A percentile compares a stretch with the other conserved stretches of the same genome.
These are phyloP conservation scores for Saksenaea vasiformis DNA, from an alignment of 371 early-diverging fungal species.

Conservation along the genomic window DNA sequence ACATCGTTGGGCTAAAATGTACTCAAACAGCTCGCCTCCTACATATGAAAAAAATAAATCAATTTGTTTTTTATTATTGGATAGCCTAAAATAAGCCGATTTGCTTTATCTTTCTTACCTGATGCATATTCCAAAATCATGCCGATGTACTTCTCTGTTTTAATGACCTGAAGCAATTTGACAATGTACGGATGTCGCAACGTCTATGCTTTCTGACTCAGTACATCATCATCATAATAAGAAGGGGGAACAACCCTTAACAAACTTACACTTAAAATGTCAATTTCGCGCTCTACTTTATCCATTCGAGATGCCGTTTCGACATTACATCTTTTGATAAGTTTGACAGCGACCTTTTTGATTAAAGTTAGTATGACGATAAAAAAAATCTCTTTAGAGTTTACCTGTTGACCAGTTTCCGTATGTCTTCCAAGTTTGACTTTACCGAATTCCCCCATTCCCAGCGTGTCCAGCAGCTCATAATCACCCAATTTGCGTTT, in stretches of 20 bases:
- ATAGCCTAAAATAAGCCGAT: slow-evolving; percentile 19
- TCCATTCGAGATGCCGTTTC: slow-evolving; percentile 63
- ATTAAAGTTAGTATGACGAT: background rate
- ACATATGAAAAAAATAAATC: slow-evolving; percentile 1
- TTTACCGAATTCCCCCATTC: slow-evolving; percentile 96
- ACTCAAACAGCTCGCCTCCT: slow-evolving; percentile 63
- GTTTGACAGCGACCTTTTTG: slow-evolving; percentile 69
- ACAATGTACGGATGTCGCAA: slow-evolving; percentile 60
- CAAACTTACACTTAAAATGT: slow-evolving; percentile 61
- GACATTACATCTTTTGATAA: slow-evolving; percentile 67
- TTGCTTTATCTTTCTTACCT: slow-evolving; percentile 27
- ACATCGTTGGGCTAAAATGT: slow-evolving; percentile 53
- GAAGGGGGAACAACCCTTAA: too few species aligned
- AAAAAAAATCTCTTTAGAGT: background rate
- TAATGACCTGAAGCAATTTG: slow-evolving; percentile 65
- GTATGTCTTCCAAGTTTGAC: slow-evolving; percentile 92
- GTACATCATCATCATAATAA: too few species aligned
- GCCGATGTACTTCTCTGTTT: slow-evolving; percentile 58
- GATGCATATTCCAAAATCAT: slow-evolving; percentile 64
- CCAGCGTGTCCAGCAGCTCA: slow-evolving; percentile 86
- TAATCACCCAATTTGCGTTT: slow-evolving; percentile 80
- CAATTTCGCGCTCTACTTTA: slow-evolving; percentile 74
- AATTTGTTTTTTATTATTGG: background rate
- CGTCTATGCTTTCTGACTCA: slow-evolving; percentile 9
- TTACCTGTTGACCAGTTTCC: slow-evolving; percentile 85